Evolutionary conservation across 169 alveolate species (phyloP).

Genomic region (Cardiosporidium cionae): DNA sequence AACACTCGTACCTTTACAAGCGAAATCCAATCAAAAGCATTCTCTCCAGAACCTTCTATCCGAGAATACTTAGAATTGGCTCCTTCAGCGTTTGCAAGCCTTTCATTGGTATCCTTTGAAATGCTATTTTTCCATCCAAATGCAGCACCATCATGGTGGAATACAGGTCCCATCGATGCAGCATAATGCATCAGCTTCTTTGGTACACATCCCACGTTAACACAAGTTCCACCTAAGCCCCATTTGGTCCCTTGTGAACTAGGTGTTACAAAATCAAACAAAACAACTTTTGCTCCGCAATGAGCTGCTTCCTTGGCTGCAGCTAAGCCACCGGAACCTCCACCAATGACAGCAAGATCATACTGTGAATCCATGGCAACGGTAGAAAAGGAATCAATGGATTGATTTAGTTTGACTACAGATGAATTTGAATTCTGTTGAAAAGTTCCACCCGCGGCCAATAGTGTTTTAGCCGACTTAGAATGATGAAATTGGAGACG

Average conservation of each 20-base stretch:
- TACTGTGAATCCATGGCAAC: too few species aligned
- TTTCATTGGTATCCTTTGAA: not conserved
- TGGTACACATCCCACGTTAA: slow-evolving; percentile 98
- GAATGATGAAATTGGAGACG: too few species aligned
- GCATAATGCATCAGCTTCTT: slow-evolving; percentile 96
- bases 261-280: slow-evolving; percentile 92
- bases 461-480: too few species aligned
- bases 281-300: slow-evolving; percentile 80
- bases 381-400: too few species aligned
- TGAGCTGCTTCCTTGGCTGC: slow-evolving; percentile 90
- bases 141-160: slow-evolving; percentile 47
- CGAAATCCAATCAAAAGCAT: too few species aligned
- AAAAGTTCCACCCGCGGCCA: too few species aligned
- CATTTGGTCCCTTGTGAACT: slow-evolving; percentile 89
- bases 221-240: slow-evolving; percentile 98
- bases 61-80: too few species aligned
- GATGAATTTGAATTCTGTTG: too few species aligned
- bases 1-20: too few species aligned
- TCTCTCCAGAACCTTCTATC: too few species aligned
- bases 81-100: too few species aligned
- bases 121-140: slow-evolving; percentile 39
- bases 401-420: too few species aligned
- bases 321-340: slow-evolving; percentile 86
- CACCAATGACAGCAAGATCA: slow-evolving; percentile 85
- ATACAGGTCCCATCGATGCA: slow-evolving; percentile 66